These are phyloP conservation scores for Marsdenia floribunda DNA, from an alignment of 257 asterid genomes.

Conservation along the genomic window DNA sequence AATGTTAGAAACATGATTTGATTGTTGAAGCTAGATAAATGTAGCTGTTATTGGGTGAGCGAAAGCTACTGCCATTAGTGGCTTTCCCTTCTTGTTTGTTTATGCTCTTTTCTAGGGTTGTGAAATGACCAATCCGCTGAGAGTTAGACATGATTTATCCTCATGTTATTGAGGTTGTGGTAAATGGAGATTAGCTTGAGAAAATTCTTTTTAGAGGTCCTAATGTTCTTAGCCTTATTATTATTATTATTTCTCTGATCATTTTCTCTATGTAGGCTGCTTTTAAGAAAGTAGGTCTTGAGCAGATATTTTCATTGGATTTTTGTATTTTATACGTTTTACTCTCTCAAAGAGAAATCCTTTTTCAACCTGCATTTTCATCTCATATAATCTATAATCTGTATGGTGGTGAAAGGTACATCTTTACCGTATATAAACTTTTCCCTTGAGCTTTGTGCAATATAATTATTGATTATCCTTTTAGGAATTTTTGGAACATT, in stretches of 20 bases:
- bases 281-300: no score
- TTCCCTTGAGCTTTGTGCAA: not conserved
- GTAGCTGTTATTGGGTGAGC: not conserved
- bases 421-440: not conserved
- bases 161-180: not conserved
- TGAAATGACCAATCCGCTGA: not conserved
- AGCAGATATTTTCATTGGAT: not conserved
- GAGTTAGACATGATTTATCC: not conserved
- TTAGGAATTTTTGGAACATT: conserved; percentile 78
- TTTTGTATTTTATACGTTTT: not conserved
- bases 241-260: not conserved
- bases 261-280: no score
- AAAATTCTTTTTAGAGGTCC: no score
- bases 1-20: not conserved
- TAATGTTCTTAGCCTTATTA: no score
- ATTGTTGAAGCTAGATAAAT: not conserved
- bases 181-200: not conserved
- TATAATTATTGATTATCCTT: not conserved
- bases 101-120: not conserved
- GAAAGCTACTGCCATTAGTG: not conserved
- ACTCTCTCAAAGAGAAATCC: not conserved
- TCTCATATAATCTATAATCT: not conserved
- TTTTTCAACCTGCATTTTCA: not conserved
- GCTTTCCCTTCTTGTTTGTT: not conserved
- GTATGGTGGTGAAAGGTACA: not conserved